Evolutionary conservation across 768 basidiomycete species (phyloP).

Genomic region (Coprinopsis strossmayeri): DNA sequence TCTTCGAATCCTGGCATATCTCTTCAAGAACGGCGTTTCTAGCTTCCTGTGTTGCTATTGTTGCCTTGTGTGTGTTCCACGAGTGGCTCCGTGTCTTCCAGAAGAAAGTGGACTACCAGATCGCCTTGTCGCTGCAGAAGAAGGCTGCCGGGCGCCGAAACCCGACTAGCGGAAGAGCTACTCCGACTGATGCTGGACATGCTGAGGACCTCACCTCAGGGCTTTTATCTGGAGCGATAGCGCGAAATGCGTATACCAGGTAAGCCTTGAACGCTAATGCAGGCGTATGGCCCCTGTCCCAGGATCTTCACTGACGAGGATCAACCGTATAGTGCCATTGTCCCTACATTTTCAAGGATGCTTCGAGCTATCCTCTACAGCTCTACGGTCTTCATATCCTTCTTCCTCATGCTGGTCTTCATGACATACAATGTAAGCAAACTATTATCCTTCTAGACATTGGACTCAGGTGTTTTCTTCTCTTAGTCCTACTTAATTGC

Average conservation of each 20-base stretch:
- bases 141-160: slow-evolving; percentile 21
- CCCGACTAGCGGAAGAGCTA: slow-evolving; percentile 27
- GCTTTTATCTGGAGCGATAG: slow-evolving; percentile 42
- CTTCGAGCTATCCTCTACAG: slow-evolving; percentile 69
- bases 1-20: slow-evolving; percentile 78
- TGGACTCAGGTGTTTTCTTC: background rate
- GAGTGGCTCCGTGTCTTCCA: slow-evolving; percentile 72
- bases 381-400: slow-evolving; percentile 68
- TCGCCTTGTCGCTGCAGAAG: slow-evolving; percentile 41
- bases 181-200: slow-evolving; percentile 28
- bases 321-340: slow-evolving; percentile 41
- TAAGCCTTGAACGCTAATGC: slow-evolving; percentile 25
- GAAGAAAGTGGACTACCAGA: slow-evolving; percentile 48
- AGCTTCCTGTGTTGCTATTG: slow-evolving; percentile 59
- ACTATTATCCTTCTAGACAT: background rate
- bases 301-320: too few relatives aligned
- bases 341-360: slow-evolving; percentile 44
- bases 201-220: slow-evolving; percentile 43
- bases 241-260: slow-evolving; percentile 31
- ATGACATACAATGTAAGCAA: slow-evolving; percentile 92
- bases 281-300: too few relatives aligned
- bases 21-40: slow-evolving; percentile 47
- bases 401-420: slow-evolving; percentile 92
- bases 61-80: slow-evolving; percentile 64
- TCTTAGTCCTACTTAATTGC: slow-evolving; percentile 77